These are phyloP conservation scores for Lithospermum erythrorhizon DNA, from an alignment of 257 asterid genomes.

Conservation along the genomic window DNA sequence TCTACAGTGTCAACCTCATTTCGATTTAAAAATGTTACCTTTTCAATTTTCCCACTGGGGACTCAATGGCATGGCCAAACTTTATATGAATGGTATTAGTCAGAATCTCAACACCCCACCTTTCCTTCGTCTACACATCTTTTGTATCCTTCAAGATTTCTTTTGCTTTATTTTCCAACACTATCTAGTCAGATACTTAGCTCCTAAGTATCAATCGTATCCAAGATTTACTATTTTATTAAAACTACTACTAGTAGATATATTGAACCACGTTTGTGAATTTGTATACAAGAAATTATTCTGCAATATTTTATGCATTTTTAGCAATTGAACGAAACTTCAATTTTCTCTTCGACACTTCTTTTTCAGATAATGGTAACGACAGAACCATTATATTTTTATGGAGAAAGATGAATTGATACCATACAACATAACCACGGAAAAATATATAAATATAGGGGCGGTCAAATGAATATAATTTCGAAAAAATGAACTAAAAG, in stretches of 20 bases:
- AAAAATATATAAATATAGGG: too few species aligned
- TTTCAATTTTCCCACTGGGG: constrained; percentile 22
- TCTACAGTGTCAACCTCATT: constrained; percentile 8
- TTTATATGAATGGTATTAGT: constrained; percentile 39
- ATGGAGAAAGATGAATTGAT: too few species aligned
- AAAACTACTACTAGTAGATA: background rate
- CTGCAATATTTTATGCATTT: background rate
- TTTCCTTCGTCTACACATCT: constrained; percentile 10
- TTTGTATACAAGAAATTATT: background rate
- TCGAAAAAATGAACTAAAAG: too few species aligned
- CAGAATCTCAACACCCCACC: constrained; percentile 39
- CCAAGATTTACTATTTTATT: background rate
- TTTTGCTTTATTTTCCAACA: constrained; percentile 10
- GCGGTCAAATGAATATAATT: too few species aligned
- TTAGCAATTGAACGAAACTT: background rate
- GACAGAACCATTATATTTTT: too few species aligned
- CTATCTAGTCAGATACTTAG: constrained; percentile 28
- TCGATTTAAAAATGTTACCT: constrained; percentile 13
- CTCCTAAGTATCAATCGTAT: constrained; percentile 33
- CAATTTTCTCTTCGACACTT: too few species aligned
- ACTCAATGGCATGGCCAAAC: constrained; percentile 17
- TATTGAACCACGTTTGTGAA: background rate
- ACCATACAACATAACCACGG: too few species aligned
- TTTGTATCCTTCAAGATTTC: constrained; percentile 40
- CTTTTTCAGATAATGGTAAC: too few species aligned